Evolutionary conservation across 257 asterid genomes (phyloP), one percentile per base, ranked within the genome.

Genomic region (Solanum appendiculatum): DNA sequence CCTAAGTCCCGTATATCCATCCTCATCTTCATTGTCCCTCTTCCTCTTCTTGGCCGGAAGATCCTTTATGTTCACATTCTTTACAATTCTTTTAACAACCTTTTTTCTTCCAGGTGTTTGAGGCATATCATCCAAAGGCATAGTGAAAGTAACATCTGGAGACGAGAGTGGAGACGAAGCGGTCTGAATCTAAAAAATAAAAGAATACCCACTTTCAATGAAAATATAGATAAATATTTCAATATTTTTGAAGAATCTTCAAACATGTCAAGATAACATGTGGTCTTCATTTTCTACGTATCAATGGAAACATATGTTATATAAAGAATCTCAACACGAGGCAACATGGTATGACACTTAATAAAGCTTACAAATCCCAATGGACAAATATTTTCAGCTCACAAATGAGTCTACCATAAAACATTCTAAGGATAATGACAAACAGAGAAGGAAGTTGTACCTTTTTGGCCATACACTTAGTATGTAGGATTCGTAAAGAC

Each of bases 391-490:
- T 20, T 37, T 36, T 73, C 51, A 36, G 33, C 51, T 73, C 82
- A 73, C 18, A 36, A 21, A 73, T 73, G 51, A 73, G 18, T 27
- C 74, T 29, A 68, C 39, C 36, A 68, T 68, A 87, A 37, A 64
- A n/a, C 29, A 29, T 23, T 82, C 74, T 40, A 16, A 66, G 68
- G 81, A 64, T 21, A 72, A 85, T 58, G 72, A 42, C 86, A 21
- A 21, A 74, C 60, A 29, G 58, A 70, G 54, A 85, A 72, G 20
- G 69, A 23, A 21, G 51, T 16, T 83, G 68, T 88, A 96, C 99
- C 99, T 93, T 93, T 89, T 91, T 93, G 85, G 96, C 91, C 58
- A 96, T 92, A n/a, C n/a, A n/a, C n/a, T n/a, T 27, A 44, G 34
- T 48, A 46, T 80, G 42, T 80, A 80, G 85, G 66, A 9, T 80